These are phyloP conservation scores for Lasiosphaeria hispida DNA, from an alignment of 495 filamentous ascomycete species.

Conservation along the genomic window DNA sequence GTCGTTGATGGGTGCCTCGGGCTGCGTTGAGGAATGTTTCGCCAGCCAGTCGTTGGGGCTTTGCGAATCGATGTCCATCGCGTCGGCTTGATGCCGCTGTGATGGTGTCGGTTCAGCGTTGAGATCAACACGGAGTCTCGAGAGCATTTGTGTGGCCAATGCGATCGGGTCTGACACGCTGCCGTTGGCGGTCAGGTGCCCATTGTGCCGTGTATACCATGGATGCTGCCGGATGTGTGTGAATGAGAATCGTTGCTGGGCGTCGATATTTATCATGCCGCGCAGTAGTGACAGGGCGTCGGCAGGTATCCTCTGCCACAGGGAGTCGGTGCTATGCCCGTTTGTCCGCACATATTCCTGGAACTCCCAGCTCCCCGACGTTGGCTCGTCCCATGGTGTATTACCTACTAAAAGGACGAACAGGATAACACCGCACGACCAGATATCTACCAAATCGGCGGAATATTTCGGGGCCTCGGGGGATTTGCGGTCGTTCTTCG, in stretches of 20 bases:
- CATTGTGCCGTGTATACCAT: conserved; percentile 88
- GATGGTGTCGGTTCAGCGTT: conserved; percentile 60
- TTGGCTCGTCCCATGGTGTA: conserved; percentile 96
- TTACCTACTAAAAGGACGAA: conserved; percentile 95
- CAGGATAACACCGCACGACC: conserved; percentile 94
- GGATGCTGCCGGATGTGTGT: conserved; percentile 87
- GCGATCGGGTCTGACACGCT: conserved; percentile 74
- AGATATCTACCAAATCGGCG: conserved; percentile 85
- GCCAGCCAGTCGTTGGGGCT: conserved; percentile 23
- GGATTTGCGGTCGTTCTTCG: conserved; percentile 41
- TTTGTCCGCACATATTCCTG: conserved; percentile 78
- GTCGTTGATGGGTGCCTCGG: conserved; percentile 67
- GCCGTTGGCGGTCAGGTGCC: conserved; percentile 69
- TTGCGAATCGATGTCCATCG: conserved; percentile 60
- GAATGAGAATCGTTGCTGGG: conserved; percentile 74
- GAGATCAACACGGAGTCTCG: conserved; percentile 89
- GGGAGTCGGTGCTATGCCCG: conserved; percentile 74
- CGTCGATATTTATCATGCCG: conserved; percentile 88
- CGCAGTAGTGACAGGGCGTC: conserved; percentile 83
- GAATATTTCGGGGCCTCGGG: conserved; percentile 67
- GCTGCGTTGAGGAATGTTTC: conserved; percentile 68
- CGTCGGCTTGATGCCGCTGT: conserved; percentile 39
- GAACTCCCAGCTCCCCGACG: conserved; percentile 74
- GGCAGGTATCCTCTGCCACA: conserved; percentile 78
- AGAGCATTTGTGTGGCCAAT: conserved; percentile 89